A percentile compares a stretch with the other conserved stretches of the same genome.
Evolutionary conservation across 2,329 filamentous ascomycete genomes (phyloP).

Genomic region (Colletotrichum lindemuthianum): DNA sequence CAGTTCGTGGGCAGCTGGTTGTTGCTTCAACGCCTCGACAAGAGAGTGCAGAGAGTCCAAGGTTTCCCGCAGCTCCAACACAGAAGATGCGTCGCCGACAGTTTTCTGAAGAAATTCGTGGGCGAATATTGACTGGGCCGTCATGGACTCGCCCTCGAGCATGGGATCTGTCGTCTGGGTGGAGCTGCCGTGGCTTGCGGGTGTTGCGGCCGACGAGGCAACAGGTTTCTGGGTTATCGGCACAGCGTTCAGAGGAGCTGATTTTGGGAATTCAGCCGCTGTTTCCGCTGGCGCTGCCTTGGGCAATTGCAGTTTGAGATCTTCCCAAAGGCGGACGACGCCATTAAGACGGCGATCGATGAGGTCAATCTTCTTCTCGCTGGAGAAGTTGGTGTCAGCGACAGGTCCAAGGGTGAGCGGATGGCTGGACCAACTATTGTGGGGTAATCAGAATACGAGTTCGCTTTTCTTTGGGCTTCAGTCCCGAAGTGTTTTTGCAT

Average conservation of each 20-base stretch:
- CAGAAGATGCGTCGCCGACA: conserved; percentile 43
- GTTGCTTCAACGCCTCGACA: conserved; percentile 42
- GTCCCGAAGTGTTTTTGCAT: conserved; percentile 23
- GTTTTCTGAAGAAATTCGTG: conserved; percentile 55
- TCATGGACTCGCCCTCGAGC: conserved; percentile 55
- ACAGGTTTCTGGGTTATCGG: conserved; percentile 1
- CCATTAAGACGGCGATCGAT: conserved; percentile 49
- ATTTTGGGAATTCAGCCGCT: not conserved
- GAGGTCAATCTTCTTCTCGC: conserved; percentile 50
- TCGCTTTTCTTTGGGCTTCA: conserved; percentile 28
- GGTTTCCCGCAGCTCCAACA: conserved; percentile 47
- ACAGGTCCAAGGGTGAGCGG: too few relatives aligned
- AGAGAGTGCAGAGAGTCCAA: conserved; percentile 47
- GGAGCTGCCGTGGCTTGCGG: conserved; percentile 35
- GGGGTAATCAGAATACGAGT: conserved; percentile 27
- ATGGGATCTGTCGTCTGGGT: conserved; percentile 43
- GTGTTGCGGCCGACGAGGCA: conserved; percentile 13
- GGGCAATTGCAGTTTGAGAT: conserved; percentile 44
- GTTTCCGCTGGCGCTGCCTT: conserved; percentile 17
- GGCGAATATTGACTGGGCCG: conserved; percentile 58
- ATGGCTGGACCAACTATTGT: conserved; percentile 5
- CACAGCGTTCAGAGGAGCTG: not conserved
- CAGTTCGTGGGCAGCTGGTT: conserved; percentile 41
- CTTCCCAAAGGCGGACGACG: conserved; percentile 46
- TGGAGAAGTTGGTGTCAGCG: conserved; percentile 22